Evolutionary conservation across 371 early-diverging fungal genomes (phyloP).

Genomic region (Mortierella sp.): DNA sequence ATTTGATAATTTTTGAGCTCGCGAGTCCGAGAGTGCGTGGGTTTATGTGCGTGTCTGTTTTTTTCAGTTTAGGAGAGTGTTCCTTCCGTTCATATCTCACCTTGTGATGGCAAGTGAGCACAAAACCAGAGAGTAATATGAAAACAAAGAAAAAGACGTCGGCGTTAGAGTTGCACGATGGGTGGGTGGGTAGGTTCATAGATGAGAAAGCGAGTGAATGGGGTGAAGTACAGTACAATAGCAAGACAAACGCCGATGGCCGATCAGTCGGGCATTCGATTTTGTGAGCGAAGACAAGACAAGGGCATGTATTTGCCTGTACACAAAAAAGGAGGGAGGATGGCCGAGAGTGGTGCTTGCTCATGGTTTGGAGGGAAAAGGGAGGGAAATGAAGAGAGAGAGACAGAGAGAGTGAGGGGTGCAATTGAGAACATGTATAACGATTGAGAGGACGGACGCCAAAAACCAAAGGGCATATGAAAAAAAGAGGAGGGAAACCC

Average conservation of each 20-base stretch:
- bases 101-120: not conserved
- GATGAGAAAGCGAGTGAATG: not conserved
- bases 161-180: not conserved
- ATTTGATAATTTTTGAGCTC: not conserved
- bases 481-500: slow-evolving; percentile 11
- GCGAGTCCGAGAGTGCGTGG: not conserved
- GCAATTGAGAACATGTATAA: not conserved
- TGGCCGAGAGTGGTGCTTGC: not conserved
- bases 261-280: slow-evolving; percentile 11
- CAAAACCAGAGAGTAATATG: not conserved
- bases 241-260: not conserved
- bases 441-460: not conserved
- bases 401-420: not conserved
- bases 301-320: not conserved
- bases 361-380: slow-evolving; percentile 5
- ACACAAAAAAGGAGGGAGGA: not conserved
- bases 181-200: not conserved
- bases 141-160: not conserved
- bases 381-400: not conserved
- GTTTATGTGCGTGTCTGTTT: not conserved
- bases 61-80: not conserved
- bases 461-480: not conserved
- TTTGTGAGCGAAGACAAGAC: not conserved
- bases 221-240: too few relatives aligned
- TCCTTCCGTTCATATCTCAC: slow-evolving; percentile 2